Conservation (phyloP, 2,329 filamentous ascomycete genomes). For the Colletotrichum simmondsii region DNA sequence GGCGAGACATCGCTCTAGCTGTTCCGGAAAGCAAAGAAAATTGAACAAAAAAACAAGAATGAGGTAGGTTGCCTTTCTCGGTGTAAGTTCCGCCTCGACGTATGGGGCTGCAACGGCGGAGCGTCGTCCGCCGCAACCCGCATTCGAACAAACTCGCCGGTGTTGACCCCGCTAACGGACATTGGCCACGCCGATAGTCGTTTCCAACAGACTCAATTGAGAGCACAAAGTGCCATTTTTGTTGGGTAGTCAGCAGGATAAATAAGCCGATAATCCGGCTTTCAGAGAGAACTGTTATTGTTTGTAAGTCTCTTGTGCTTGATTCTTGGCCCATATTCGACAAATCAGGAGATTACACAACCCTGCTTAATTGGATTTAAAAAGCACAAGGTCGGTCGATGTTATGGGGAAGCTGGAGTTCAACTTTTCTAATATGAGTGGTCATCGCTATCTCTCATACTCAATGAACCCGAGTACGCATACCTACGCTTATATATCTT, state of each 20-base stretch:
- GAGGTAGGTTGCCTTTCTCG: not conserved
- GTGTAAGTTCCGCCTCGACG: conserved; percentile 7
- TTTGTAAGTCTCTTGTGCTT: not conserved
- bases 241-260: not conserved
- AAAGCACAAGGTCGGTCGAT: not conserved
- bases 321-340: rapidly evolving
- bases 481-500: not conserved
- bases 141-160: conserved; percentile 15
- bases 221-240: not conserved
- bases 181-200: not conserved
- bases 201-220: not conserved
- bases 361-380: not conserved
- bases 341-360: not conserved
- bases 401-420: not conserved
- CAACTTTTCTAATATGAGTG: not conserved
- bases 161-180: conserved; percentile 13
- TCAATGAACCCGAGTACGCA: too few species aligned
- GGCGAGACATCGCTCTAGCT: not conserved
- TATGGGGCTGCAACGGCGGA: conserved; percentile 29
- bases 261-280: not conserved
- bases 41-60: not conserved
- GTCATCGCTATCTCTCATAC: too few species aligned
- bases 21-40: not conserved
- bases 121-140: conserved; percentile 23
- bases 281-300: not conserved